Evolutionary conservation across 768 basidiomycete genomes (phyloP).

Genomic region (Rhodotorula kratochvilovae): DNA sequence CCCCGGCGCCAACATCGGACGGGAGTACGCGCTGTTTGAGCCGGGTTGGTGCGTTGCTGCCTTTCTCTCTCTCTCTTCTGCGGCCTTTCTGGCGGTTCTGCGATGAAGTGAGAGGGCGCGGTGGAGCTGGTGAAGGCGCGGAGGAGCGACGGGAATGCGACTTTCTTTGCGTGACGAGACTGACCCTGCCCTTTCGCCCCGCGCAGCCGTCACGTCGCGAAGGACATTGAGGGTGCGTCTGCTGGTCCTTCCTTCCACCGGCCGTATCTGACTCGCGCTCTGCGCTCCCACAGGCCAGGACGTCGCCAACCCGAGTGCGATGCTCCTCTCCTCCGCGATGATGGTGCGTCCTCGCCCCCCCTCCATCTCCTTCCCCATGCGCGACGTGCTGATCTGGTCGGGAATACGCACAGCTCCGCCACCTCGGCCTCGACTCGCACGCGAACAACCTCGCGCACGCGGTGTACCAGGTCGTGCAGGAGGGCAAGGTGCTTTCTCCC

Average conservation of each 20-base stretch:
- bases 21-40: slow-evolving; percentile 98
- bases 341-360: slow-evolving; percentile 33
- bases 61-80: neutral
- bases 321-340: slow-evolving; percentile 51
- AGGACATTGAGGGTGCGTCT: slow-evolving; percentile 40
- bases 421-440: slow-evolving; percentile 66
- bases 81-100: neutral
- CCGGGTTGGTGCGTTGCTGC: slow-evolving; percentile 66
- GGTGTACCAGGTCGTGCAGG: slow-evolving; percentile 86
- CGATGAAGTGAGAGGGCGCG: too few species aligned
- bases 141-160: neutral
- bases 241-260: neutral
- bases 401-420: slow-evolving; percentile 45
- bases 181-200: neutral
- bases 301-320: slow-evolving; percentile 52
- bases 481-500: slow-evolving; percentile 61
- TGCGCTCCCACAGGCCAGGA: slow-evolving; percentile 45
- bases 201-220: slow-evolving; percentile 45
- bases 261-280: slow-evolving; percentile 1
- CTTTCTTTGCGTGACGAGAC: too few species aligned
- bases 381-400: too few species aligned
- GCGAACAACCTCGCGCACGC: slow-evolving; percentile 96
- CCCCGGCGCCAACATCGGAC: slow-evolving; percentile 93
- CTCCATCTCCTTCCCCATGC: neutral
- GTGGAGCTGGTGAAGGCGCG: neutral